Percentiles rank a stretch among this genome's conserved stretches.
Conservation (phyloP, 805 yeast species). For the Cyberlindnera suaveolens region DNA sequence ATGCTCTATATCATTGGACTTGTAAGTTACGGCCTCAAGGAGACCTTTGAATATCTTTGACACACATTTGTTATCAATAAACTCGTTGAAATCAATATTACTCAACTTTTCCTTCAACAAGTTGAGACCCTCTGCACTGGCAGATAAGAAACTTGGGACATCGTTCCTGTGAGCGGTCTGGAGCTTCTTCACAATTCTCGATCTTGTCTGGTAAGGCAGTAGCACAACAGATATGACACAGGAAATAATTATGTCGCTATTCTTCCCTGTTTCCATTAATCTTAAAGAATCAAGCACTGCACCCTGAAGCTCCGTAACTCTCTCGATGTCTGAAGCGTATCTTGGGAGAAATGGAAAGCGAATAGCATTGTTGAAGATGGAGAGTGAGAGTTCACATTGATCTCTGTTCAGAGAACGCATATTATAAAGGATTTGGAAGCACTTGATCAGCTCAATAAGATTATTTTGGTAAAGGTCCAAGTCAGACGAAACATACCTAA, state of each 20-base stretch:
- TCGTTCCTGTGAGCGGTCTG: conserved; percentile 32
- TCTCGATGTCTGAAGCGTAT: conserved; percentile 44
- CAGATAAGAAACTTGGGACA: conserved; percentile 59
- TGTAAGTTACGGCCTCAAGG: conserved; percentile 43
- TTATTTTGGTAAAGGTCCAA: conserved; percentile 50
- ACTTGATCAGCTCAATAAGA: conserved; percentile 45
- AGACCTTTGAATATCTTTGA: conserved; percentile 42
- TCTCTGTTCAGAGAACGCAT: conserved; percentile 27
- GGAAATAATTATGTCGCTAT: conserved; percentile 42
- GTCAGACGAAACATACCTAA: conserved; percentile 37
- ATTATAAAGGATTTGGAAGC: conserved; percentile 44
- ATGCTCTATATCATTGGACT: conserved; percentile 29
- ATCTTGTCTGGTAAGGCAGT: conserved; percentile 57
- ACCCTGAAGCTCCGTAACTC: conserved; percentile 58
- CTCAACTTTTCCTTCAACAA: conserved; percentile 35
- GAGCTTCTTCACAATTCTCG: conserved; percentile 50
- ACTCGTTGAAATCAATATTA: conserved; percentile 22
- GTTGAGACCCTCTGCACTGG: conserved; percentile 43
- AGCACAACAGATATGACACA: conserved; percentile 49
- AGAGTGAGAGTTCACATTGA: conserved; percentile 44
- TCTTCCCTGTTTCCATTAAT: conserved; percentile 22
- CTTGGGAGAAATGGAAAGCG: conserved; percentile 69
- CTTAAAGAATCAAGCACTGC: conserved; percentile 47
- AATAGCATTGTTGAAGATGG: conserved; percentile 57
- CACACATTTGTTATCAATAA: conserved; percentile 40